Conservation (phyloP, 768 basidiomycete species). For the Ephemerocybe angulata region DNA sequence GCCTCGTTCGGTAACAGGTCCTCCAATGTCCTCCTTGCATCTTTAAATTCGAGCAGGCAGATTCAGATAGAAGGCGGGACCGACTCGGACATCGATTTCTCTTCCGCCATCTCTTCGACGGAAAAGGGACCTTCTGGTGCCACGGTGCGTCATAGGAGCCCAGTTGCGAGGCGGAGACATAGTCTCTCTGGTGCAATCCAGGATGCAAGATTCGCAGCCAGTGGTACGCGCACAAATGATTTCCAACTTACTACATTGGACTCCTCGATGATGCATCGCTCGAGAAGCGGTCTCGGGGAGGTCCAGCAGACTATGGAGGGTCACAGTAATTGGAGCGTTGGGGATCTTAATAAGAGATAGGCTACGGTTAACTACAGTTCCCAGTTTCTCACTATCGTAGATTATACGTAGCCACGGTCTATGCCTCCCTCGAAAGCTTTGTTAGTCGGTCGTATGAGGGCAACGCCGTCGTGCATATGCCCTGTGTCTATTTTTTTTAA, state of each 20-base stretch:
- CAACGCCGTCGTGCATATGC: too few species aligned
- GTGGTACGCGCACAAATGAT: background rate
- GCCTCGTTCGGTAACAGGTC: background rate
- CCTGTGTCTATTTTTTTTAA: too few species aligned
- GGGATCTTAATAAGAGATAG: background rate
- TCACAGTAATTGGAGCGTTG: background rate
- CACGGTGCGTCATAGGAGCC: background rate
- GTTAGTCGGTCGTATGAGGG: background rate
- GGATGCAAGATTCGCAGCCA: background rate
- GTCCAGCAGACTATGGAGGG: background rate
- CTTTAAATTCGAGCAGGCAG: background rate
- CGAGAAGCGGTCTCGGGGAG: background rate
- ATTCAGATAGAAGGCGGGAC: background rate
- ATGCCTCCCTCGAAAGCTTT: background rate
- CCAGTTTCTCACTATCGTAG: background rate
- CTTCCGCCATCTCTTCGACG: background rate
- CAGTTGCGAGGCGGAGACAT: background rate
- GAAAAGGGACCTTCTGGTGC: background rate
- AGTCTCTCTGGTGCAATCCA: background rate
- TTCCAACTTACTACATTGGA: background rate
- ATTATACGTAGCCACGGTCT: background rate
- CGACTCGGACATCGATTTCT: background rate
- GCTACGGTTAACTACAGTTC: conserved; percentile 27
- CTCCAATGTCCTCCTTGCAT: background rate
- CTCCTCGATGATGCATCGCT: background rate